Evolutionary conservation across 2,329 filamentous ascomycete species (phyloP), one percentile per base, ranked within the genome.

Genomic region (Epichloe gansuensis): DNA sequence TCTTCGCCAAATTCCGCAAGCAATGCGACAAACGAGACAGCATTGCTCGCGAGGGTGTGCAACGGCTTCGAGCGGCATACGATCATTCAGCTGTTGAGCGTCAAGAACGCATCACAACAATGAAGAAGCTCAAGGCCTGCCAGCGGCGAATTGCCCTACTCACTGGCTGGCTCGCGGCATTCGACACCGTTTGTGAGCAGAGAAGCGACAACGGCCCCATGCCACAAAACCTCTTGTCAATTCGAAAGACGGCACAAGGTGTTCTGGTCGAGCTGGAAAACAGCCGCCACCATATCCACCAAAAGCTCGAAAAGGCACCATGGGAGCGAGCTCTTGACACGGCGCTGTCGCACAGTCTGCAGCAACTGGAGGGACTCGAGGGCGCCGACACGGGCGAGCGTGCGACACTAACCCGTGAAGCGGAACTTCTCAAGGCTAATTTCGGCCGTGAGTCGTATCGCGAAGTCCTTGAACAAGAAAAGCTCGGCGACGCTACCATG

Each of bases 81-180:
- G 88, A 95, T 15, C 83, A 95, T 64, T 85, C 89, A 0, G 74
- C 80, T 3, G 63, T 77, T 0, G 89, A 97, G 65, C 79, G 93
- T 48, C 82, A 85, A 61, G 90, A 96, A 56, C 88, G 87, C 60
- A 75, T 86, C 44, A 80, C 74, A 54, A 83, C 83, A 62, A 88
- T 94, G 82, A 88, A 88, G 71, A 89, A 87, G 60, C 72, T 94
- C 54, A 83, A 86, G 59, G 82, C 86, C 51, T 82, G 95, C 35
- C 89, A 95, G 70, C 81, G 89, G 58, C 82, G 93, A 15, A 95
- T 96, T 56, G 78, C 82, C 6, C 75, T 95, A 55, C 76, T 98
- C n/a, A 91, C 86, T 3, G 84, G 86, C 1, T 98, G 93, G 93
- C 86, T 96, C 53, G 87, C 86, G 1, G 89, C 90, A 2, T 98